These are phyloP conservation scores for Pestalotiopsis sp. DNA, from an alignment of 2,329 filamentous ascomycete species.

Conservation along the genomic window DNA sequence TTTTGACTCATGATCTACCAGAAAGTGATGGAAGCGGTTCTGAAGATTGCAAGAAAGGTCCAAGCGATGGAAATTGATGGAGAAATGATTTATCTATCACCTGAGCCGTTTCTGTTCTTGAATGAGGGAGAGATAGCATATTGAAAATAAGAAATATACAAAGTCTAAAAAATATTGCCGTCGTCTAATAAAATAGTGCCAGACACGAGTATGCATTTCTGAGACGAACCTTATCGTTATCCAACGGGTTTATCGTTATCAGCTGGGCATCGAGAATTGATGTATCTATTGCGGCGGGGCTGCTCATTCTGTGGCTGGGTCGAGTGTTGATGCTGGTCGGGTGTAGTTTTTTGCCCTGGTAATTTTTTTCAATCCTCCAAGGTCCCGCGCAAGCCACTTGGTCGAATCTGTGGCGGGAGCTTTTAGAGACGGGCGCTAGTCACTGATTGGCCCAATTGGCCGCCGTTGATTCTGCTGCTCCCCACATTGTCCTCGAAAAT, in stretches of 20 bases:
- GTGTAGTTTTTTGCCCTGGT: background rate
- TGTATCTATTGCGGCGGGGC: background rate
- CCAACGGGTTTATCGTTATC: background rate
- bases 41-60: no score
- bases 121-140: no score
- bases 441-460: background rate
- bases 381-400: background rate
- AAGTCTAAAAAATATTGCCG: no score
- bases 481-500: conserved; percentile 29
- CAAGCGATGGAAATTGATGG: no score
- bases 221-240: background rate
- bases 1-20: no score
- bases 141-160: no score
- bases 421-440: background rate
- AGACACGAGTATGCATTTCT: no score
- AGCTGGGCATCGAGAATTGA: no score
- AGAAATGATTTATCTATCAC: no score
- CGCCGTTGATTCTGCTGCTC: conserved; percentile 12
- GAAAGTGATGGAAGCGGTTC: no score
- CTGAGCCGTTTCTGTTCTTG: no score
- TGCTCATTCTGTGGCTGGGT: background rate
- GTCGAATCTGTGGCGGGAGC: conserved; percentile 11
- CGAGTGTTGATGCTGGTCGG: background rate
- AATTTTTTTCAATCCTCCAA: background rate
- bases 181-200: background rate